Base-by-base conservation (phyloP, 768 basidiomycete genomes). In the Auricularia heimuer region DNA sequence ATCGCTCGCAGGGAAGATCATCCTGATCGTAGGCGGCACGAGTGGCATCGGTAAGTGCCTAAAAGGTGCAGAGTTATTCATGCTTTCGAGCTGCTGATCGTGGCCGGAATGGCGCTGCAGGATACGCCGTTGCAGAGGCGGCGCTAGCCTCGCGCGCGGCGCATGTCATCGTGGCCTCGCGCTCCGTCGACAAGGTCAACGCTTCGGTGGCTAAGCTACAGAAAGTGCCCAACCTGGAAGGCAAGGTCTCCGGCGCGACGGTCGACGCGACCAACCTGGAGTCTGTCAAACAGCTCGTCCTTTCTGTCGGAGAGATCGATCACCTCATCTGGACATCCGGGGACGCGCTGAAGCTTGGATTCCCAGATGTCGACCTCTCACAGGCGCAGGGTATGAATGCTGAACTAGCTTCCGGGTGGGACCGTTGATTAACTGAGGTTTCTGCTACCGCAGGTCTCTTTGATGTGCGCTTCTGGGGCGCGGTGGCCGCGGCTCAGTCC, bases 391-490 rank as follows among this genome's bases (percentile, higher is more conserved):
- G 66, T 66, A 37, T 35, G 54, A 18, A 56, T 60, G 35, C 37
- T 62, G 29, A 7, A 42, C 8, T 1, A 4, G n/a, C 29, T 34
- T 24, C 18, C 58, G 8, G 54, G 18, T 11, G 16, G 29, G 29
- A 29, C 29, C 29, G 29, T 29, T 12, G 14, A 18, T 6, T 35
- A 21, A 47, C 34, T 34, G 21, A 33, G 42, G 16, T 10, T 29
- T 6, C 54, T 61, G 24, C 10, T 29, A 62, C 10, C 18, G 14
- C 18, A 68, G 67, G 36, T 47, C 44, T 62, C n/a, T 68, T 68
- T 61, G 67, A 68, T 29, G 66, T 66, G 3, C 65, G 67, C 33
- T 68, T 68, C 62, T 68, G 67, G 67, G 67, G 67, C 11, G 66
- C 67, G 4, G 63, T 62, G 14, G 44, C 63, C n/a, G 67, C 66